These are phyloP conservation scores for Nigrospora oryzae DNA, from an alignment of 2,329 filamentous ascomycete genomes.

Conservation along the genomic window DNA sequence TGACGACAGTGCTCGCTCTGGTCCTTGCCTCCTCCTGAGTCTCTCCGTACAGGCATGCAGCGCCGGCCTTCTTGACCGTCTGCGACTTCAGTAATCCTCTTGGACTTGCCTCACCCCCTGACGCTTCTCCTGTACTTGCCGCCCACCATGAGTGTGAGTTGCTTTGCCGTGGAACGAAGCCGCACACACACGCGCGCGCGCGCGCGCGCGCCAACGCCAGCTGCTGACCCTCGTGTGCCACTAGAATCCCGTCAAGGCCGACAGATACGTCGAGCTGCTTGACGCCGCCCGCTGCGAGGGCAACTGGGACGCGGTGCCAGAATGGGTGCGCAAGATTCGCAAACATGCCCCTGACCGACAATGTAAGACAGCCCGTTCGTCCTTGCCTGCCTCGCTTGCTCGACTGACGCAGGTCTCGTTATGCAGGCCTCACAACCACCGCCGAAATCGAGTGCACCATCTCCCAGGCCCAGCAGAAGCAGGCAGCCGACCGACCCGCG, in stretches of 20 bases:
- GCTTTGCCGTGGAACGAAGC: no score
- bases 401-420: conserved; percentile 4
- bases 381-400: conserved; percentile 4
- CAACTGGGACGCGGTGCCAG: conserved; percentile 77
- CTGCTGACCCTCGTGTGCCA: neutral
- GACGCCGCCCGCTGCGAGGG: conserved; percentile 83
- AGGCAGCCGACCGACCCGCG: conserved; percentile 27
- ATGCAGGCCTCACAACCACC: conserved; percentile 58
- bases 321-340: conserved; percentile 84
- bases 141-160: conserved; percentile 2
- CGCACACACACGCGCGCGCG: no score
- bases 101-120: no score
- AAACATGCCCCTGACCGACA: conserved; percentile 83
- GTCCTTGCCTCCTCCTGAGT: no score
- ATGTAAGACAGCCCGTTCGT: conserved; percentile 49
- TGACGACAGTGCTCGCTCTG: no score
- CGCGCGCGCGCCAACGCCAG: no score
- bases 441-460: conserved; percentile 63
- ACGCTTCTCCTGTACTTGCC: no score
- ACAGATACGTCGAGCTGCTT: conserved; percentile 72
- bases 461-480: conserved; percentile 42
- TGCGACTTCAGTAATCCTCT: no score
- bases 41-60: no score
- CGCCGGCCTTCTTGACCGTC: no score
- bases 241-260: conserved; percentile 63